Evolutionary conservation across 2,329 filamentous ascomycete species (phyloP), one percentile per base, ranked within the genome.

Genomic region (Fusarium sp.): DNA sequence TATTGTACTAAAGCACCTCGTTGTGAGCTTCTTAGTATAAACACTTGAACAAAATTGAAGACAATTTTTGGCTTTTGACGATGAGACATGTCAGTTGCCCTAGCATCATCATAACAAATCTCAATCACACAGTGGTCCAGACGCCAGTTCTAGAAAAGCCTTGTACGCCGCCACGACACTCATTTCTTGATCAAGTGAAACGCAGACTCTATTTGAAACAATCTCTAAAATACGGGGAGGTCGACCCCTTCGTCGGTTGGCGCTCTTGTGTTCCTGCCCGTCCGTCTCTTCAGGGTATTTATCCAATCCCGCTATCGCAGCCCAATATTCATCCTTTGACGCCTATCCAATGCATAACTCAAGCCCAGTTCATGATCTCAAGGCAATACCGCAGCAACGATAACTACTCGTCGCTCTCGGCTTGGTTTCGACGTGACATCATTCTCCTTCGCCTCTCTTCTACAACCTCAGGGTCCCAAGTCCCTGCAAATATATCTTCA

Each of bases 401-500:
- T 45, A 45, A 29, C 63, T 70, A 71, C 35, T 61, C 45, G 31
- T 45, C 46, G n/a, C 55, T 64, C 48, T 70, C 69, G 12, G 54
- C 66, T 60, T 69, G 74, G 25, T 65, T 82, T 51, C 69, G 62
- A 55, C 73, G 77, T 45, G 77, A 73, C 37, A 80, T 77, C 76
- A 82, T 83, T 38, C 80, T 80, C 27, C 78, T 81, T 58, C 87
- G 83, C 58, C 87, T 82, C 75, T 80, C 83, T 3, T 85, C 85
- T 18, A 86, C 88, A 2, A 80, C 81, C 29, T 85, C 84, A 5
- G 88, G 81, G 75, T 91, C 86, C 90, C 90, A 92, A 9, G 83
- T 83, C 3, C 90, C 90, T 1, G 85, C 82, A 79, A 92, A 92
- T 38, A 92, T 81, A 46, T 91, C 90, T 61, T 92, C 90, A 58